Conservation (phyloP, 2,329 filamentous ascomycete genomes). For the Sporothrix mexicana region DNA sequence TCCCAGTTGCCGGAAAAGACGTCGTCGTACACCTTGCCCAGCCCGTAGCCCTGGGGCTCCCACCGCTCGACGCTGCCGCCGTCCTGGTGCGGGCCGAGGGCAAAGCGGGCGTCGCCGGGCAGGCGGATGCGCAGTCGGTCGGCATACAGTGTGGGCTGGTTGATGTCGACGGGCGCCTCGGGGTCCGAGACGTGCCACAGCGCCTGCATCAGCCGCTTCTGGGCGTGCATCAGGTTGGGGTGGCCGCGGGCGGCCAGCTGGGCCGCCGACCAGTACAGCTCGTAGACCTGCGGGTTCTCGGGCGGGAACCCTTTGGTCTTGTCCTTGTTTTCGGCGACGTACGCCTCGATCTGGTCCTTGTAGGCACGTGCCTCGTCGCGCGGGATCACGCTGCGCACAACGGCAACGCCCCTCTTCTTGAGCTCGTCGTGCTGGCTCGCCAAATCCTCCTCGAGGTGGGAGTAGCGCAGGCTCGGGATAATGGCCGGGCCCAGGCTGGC, state of each 20-base stretch:
- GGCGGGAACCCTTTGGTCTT: constrained; percentile 69
- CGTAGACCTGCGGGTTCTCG: constrained; percentile 64
- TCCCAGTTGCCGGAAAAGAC: constrained; percentile 81
- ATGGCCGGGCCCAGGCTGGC: constrained; percentile 53
- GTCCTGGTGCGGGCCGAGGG: constrained; percentile 75
- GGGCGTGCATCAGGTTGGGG: constrained; percentile 65
- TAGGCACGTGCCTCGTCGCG: constrained; percentile 66
- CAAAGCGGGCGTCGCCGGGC: constrained; percentile 73
- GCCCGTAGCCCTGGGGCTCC: constrained; percentile 72
- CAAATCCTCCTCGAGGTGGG: constrained; percentile 50
- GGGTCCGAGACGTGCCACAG: constrained; percentile 61
- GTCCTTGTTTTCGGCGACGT: constrained; percentile 66
- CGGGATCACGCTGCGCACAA: constrained; percentile 70
- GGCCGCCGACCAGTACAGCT: constrained; percentile 75
- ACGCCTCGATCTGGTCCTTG: constrained; percentile 69
- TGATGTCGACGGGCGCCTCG: constrained; percentile 29
- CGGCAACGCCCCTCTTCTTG: constrained; percentile 64
- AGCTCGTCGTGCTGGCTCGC: constrained; percentile 55
- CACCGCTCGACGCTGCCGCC: constrained; percentile 77
- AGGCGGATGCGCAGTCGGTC: constrained; percentile 74
- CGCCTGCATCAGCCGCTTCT: constrained; percentile 63
- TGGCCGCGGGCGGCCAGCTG: constrained; percentile 72
- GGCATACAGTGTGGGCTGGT: constrained; percentile 68
- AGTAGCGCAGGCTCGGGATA: constrained; percentile 60
- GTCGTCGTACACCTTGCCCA: constrained; percentile 70